Percentiles rank a stretch among this genome's conserved stretches.
Evolutionary conservation across 371 early-diverging fungal genomes (phyloP).

Genomic region (Rhizopus stolonifer): DNA sequence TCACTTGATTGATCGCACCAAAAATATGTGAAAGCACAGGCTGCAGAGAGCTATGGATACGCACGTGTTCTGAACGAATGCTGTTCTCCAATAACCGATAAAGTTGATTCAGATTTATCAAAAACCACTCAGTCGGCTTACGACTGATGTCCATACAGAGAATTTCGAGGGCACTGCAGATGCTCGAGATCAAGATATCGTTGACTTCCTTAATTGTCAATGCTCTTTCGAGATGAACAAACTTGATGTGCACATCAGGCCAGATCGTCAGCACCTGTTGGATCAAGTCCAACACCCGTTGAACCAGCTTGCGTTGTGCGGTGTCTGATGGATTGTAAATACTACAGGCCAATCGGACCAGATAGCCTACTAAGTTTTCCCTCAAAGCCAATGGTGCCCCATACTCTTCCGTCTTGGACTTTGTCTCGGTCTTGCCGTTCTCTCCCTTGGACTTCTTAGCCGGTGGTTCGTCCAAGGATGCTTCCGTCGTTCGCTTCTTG

Average conservation of each 20-base stretch:
- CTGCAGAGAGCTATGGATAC: slow-evolving; percentile 62
- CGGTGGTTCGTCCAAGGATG: slow-evolving; percentile 15
- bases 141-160: slow-evolving; percentile 61
- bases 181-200: slow-evolving; percentile 41
- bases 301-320: slow-evolving; percentile 53
- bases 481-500: slow-evolving; percentile 10
- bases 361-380: slow-evolving; percentile 68
- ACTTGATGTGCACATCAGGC: slow-evolving; percentile 60
- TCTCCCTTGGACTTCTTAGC: slow-evolving; percentile 32
- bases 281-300: slow-evolving; percentile 63
- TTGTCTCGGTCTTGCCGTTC: slow-evolving; percentile 10
- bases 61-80: slow-evolving; percentile 63
- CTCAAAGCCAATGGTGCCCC: slow-evolving; percentile 56
- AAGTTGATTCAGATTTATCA: slow-evolving; percentile 63
- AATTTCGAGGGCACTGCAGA: slow-evolving; percentile 74
- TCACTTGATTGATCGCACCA: slow-evolving; percentile 46
- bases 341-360: slow-evolving; percentile 73
- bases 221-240: slow-evolving; percentile 50
- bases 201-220: slow-evolving; percentile 42
- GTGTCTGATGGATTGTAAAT: slow-evolving; percentile 55
- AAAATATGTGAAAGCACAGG: slow-evolving; percentile 69
- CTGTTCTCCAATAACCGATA: slow-evolving; percentile 70
- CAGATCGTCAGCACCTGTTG: slow-evolving; percentile 63
- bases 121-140: slow-evolving; percentile 66
- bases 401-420: slow-evolving; percentile 31